Conservation (phyloP, 768 basidiomycete species). For the Royoungia palumana region DNA sequence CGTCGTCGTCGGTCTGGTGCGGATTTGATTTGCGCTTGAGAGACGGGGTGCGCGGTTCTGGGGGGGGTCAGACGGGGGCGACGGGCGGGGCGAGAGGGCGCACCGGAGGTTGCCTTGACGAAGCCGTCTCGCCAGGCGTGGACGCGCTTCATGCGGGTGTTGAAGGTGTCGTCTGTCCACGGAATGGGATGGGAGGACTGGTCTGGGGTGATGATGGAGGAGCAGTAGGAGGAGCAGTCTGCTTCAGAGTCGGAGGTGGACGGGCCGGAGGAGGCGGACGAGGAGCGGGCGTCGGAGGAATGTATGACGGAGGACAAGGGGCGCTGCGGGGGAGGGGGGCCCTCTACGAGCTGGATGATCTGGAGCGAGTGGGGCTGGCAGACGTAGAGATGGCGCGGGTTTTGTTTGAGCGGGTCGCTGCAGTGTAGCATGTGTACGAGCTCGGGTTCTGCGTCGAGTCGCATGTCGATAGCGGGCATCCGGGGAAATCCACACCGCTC, state of each 20-base stretch:
- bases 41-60: conserved; percentile 32
- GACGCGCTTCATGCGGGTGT: conserved; percentile 60
- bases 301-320: conserved; percentile 33
- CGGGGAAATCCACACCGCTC: conserved; percentile 2
- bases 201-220: conserved; percentile 50
- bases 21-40: conserved; percentile 47
- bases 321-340: conserved; percentile 47
- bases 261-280: conserved; percentile 35
- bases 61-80: conserved; percentile 3
- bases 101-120: conserved; percentile 46
- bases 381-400: conserved; percentile 43
- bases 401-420: conserved; percentile 35
- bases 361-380: conserved; percentile 51
- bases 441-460: conserved; percentile 14
- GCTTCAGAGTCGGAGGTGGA: conserved; percentile 37
- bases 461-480: conserved; percentile 26
- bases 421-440: conserved; percentile 26
- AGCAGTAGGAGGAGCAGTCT: conserved; percentile 70
- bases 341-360: conserved; percentile 75
- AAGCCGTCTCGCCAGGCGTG: conserved; percentile 67
- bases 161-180: conserved; percentile 49
- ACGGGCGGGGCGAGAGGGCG: conserved; percentile 15
- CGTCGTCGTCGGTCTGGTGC: conserved; percentile 40
- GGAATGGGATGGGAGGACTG: conserved; percentile 31
- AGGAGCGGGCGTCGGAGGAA: conserved; percentile 40